Conservation (phyloP, 768 basidiomycete genomes). For the Agrocybe praecox region DNA sequence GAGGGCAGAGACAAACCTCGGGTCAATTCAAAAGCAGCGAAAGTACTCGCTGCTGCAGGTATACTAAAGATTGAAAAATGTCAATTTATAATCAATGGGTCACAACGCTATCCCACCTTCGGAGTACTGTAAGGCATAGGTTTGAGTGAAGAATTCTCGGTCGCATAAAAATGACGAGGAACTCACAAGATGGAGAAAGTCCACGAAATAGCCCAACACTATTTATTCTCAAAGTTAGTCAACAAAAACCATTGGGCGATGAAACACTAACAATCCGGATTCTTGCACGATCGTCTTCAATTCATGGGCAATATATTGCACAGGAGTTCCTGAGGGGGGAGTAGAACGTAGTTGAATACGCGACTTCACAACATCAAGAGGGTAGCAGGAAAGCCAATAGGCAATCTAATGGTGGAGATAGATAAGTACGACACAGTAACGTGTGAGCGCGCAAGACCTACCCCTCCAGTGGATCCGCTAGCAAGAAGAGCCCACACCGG, state of each 20-base stretch:
- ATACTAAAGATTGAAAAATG: slow-evolving; percentile 51
- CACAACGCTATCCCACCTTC: slow-evolving; percentile 46
- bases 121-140: slow-evolving; percentile 45
- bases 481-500: slow-evolving; percentile 87
- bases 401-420: slow-evolving; percentile 51
- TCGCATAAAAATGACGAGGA: neutral
- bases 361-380: slow-evolving; percentile 89
- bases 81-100: neutral
- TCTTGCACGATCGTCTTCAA: slow-evolving; percentile 67
- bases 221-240: neutral
- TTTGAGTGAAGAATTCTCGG: neutral
- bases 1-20: slow-evolving; percentile 48
- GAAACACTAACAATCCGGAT: slow-evolving; percentile 68
- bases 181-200: slow-evolving; percentile 75
- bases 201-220: slow-evolving; percentile 73
- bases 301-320: slow-evolving; percentile 77
- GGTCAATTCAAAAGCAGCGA: slow-evolving; percentile 86
- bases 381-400: slow-evolving; percentile 96
- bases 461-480: slow-evolving; percentile 83
- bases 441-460: slow-evolving; percentile 37
- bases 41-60: slow-evolving; percentile 90
- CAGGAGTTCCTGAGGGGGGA: slow-evolving; percentile 75
- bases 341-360: slow-evolving; percentile 78
- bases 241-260: no score
- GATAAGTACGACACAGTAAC: slow-evolving; percentile 7